phyloP scores from a whole-genome alignment of 768 basidiomycete genomes.

The Mrakia frigida region DNA sequence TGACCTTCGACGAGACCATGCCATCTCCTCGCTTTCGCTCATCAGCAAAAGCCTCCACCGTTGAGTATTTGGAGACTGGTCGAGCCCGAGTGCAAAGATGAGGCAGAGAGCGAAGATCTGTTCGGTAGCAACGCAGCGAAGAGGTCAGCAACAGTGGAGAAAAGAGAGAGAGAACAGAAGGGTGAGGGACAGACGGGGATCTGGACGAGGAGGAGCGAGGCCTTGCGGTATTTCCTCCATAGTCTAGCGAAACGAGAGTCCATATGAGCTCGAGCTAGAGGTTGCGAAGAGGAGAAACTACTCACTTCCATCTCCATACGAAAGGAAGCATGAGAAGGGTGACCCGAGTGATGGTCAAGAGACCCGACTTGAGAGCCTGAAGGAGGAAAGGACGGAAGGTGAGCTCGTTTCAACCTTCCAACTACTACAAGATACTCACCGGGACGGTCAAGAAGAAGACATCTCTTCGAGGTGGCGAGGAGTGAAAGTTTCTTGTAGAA shows the following conservation, averaged over 20 bases:
- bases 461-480: conserved; percentile 41
- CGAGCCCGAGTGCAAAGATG: conserved; percentile 47
- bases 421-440: background rate
- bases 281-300: background rate
- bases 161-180: background rate
- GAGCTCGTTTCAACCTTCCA: background rate
- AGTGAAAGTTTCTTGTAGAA: conserved; percentile 40
- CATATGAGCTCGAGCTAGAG: background rate
- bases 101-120: conserved; percentile 47
- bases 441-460: conserved; percentile 49
- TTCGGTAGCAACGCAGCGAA: background rate
- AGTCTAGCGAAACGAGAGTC: conserved; percentile 37
- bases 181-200: conserved; percentile 44
- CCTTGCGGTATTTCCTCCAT: conserved; percentile 45
- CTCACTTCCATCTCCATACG: conserved; percentile 41
- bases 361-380: conserved; percentile 45
- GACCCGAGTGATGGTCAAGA: conserved; percentile 45
- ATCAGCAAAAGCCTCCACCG: conserved; percentile 50
- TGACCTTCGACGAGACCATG: conserved; percentile 47
- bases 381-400: background rate
- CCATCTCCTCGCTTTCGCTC: conserved; percentile 48
- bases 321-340: conserved; percentile 44
- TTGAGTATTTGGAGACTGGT: conserved; percentile 46
- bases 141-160: background rate
- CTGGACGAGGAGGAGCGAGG: conserved; percentile 45